Evolutionary conservation across 805 yeast genomes (phyloP).

Genomic region (Metschnikowia santaceciliae): DNA sequence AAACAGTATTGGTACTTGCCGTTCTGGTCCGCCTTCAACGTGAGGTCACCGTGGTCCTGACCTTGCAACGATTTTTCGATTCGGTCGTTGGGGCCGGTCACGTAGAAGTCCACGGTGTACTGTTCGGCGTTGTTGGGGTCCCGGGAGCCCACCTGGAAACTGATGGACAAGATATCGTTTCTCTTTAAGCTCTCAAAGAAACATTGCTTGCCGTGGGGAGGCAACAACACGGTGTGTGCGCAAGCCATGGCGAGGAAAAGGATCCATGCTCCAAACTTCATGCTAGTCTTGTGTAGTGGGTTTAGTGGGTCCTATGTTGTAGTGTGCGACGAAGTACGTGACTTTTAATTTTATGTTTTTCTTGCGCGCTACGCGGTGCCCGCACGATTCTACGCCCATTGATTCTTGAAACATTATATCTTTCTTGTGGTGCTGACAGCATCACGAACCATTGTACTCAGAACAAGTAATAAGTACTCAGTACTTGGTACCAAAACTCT

Average conservation of each 20-base stretch:
- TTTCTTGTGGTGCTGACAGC: too few species aligned
- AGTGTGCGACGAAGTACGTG: neutral
- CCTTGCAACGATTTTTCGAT: constrained; percentile 48
- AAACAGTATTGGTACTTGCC: constrained; percentile 90
- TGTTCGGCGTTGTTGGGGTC: constrained; percentile 68
- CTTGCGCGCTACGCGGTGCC: constrained; percentile 9
- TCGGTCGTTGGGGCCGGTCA: constrained; percentile 41
- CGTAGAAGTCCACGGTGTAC: constrained; percentile 58
- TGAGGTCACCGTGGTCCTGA: constrained; percentile 77
- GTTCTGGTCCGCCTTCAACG: constrained; percentile 55
- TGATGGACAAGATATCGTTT: constrained; percentile 82
- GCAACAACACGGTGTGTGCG: constrained; percentile 80
- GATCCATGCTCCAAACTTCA: constrained; percentile 15
- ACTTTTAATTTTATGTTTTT: neutral
- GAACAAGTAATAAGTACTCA: too few species aligned
- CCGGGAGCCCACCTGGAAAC: constrained; percentile 93
- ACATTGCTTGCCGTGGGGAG: constrained; percentile 82
- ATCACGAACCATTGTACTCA: too few species aligned
- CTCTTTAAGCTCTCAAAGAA: constrained; percentile 78
- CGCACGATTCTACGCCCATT: constrained; percentile 5
- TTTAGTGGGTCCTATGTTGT: neutral
- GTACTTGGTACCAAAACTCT: too few species aligned
- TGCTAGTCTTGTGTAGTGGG: neutral
- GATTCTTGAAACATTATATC: constrained; percentile 1
- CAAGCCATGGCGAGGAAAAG: constrained; percentile 18